Base-by-base conservation (phyloP, 768 basidiomycete species). In the Lentinus brumalis region DNA sequence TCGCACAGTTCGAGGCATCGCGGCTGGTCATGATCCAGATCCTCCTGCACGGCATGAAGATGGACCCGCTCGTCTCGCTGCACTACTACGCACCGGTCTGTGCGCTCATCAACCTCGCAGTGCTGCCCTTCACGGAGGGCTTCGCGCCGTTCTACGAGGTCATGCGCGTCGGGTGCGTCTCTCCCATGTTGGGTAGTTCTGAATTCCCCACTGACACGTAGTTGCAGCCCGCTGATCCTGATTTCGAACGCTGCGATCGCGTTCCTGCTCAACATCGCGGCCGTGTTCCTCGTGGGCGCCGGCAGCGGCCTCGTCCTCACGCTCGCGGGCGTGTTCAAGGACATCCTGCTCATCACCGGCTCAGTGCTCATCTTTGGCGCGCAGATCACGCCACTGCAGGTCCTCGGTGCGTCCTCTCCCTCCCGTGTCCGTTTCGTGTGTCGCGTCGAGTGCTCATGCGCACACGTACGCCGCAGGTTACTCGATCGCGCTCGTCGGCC, bases 81-180 rank as follows among this genome's bases (percentile, higher is more conserved):
- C 92, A 98, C 78, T 98, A 96, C 78, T 97, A 95, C 71, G 95
- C 96, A 10, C 95, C 95, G 14, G 92, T 98, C 53, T 98, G 96
- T 73, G 94, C 96, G 0, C 73, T 79, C 61, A 91, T 98, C 78
- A 98, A 97, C 74, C 83, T 94, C 26, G 71, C 84, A 56, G 79
- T 96, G 63, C 75, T 98, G 18, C 94, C 95, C 7, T 92, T 98
- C 78, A 96, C 93, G 0, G 96, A 98, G 74, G 94, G 96, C 1
- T 75, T 91, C 12, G 89, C 82, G 8, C 96, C 96, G 0, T 93
- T 98, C 79, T 83, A 84, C 65, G 88, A 86, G 50, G 75, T 94
- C 46, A 75, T 77, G 29, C 75, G 81, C 29, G 49, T 74, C 26
- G 74, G 76, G 71, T 74, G 42, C 61, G 69, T 68, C 29, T 2